Conservation (phyloP, 768 basidiomycete genomes). For the Termitomyces sp. region DNA sequence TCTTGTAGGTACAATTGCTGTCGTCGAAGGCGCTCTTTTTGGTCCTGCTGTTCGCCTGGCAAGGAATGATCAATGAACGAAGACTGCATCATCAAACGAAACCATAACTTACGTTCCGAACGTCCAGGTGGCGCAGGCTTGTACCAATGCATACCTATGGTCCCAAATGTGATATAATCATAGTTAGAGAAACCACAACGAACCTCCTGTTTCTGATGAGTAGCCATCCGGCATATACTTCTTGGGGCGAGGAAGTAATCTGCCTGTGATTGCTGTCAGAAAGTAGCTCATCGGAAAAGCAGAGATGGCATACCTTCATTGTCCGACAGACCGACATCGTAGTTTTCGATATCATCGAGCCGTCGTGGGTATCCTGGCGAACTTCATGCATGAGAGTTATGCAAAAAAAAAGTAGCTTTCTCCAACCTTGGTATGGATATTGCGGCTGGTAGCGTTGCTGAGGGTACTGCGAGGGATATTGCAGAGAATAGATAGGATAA, state of each 20-base stretch:
- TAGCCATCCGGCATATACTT: conserved; percentile 1
- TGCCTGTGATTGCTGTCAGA: not conserved
- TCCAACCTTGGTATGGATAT: not conserved
- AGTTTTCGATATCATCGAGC: not conserved
- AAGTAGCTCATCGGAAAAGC: not conserved
- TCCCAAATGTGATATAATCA: not conserved
- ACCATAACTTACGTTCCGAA: not conserved
- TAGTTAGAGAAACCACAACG: not conserved
- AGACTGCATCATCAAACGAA: not conserved
- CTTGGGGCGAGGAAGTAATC: not conserved
- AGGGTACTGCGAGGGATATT: not conserved
- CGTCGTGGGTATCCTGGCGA: not conserved
- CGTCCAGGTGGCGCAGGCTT: not conserved
- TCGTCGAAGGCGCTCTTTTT: not conserved
- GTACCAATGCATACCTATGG: not conserved
- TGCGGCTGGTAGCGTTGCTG: not conserved
- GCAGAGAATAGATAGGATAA: not conserved
- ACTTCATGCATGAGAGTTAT: not conserved
- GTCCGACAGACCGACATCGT: not conserved
- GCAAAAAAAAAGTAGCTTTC: not conserved
- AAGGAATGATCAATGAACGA: not conserved
- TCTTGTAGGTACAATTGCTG: not conserved
- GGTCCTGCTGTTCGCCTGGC: not conserved
- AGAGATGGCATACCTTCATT: not conserved
- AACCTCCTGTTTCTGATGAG: conserved; percentile 6